These are phyloP conservation scores for Bombardia bombarda DNA, from an alignment of 495 filamentous ascomycete genomes.

Conservation along the genomic window DNA sequence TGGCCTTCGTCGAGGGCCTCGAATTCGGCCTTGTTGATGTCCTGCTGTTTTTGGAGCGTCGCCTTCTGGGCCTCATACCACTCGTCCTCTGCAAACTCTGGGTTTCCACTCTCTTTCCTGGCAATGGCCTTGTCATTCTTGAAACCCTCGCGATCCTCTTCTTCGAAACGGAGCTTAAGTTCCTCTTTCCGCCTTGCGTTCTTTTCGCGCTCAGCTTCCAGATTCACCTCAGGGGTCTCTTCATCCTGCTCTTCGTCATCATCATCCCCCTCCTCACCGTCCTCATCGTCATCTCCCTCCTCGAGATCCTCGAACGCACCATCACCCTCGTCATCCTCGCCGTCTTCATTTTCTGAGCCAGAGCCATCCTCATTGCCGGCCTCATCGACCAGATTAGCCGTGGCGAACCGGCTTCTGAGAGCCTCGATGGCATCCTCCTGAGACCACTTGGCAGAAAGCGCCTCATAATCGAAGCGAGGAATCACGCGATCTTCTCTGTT, in stretches of 20 bases:
- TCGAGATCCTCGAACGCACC: slow-evolving; percentile 87
- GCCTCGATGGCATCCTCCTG: slow-evolving; percentile 67
- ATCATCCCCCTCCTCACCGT: slow-evolving; percentile 61
- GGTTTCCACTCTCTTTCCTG: slow-evolving; percentile 50
- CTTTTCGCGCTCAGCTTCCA: slow-evolving; percentile 69
- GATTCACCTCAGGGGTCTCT: slow-evolving; percentile 27
- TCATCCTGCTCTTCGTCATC: slow-evolving; percentile 67
- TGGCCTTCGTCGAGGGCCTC: slow-evolving; percentile 73
- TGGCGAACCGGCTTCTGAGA: slow-evolving; percentile 66
- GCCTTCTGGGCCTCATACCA: slow-evolving; percentile 99
- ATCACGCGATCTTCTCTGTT: slow-evolving; percentile 64
- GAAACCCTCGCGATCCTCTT: slow-evolving; percentile 92
- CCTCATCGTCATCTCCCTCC: slow-evolving; percentile 58
- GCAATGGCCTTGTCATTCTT: slow-evolving; percentile 73
- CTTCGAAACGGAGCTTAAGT: slow-evolving; percentile 86
- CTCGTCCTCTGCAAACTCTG: slow-evolving; percentile 91
- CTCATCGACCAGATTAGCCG: slow-evolving; percentile 48
- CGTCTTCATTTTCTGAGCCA: slow-evolving; percentile 38
- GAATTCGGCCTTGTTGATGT: slow-evolving; percentile 92
- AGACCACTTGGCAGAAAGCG: slow-evolving; percentile 78
- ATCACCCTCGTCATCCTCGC: slow-evolving; percentile 70
- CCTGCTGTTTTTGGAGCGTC: slow-evolving; percentile 82
- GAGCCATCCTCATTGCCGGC: slow-evolving; percentile 41
- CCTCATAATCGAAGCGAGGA: slow-evolving; percentile 71
- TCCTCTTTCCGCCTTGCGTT: slow-evolving; percentile 93